Conservation (phyloP, 257 asterid species). For the Fraxinus americana region DNA sequence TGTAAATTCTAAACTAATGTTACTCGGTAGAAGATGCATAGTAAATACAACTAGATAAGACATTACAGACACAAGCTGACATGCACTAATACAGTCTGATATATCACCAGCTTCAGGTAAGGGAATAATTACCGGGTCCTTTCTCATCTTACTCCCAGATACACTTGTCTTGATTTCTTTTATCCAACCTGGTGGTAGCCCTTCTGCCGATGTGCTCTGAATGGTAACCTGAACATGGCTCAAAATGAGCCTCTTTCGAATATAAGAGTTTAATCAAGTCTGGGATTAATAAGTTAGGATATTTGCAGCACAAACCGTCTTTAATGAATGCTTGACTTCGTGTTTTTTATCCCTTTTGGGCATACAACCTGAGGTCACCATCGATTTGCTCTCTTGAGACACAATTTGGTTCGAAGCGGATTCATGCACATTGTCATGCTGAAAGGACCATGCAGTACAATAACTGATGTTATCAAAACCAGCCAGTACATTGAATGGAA, state of each 20-base stretch:
- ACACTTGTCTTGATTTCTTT: slow-evolving; percentile 51
- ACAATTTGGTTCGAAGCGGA: slow-evolving; percentile 7
- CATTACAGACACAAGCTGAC: slow-evolving; percentile 7
- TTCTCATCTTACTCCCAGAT: slow-evolving; percentile 39
- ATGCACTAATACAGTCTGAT: background rate
- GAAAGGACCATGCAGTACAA: slow-evolving; percentile 1
- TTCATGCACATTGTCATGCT: slow-evolving; percentile 34
- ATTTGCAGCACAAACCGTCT: slow-evolving; percentile 38
- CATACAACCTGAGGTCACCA: slow-evolving; percentile 18
- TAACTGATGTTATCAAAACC: background rate
- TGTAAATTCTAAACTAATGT: background rate
- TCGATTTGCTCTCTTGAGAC: slow-evolving; percentile 24
- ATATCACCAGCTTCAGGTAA: slow-evolving; percentile 6
- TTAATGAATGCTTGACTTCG: slow-evolving; percentile 12
- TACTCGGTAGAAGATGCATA: background rate
- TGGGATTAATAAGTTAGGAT: slow-evolving; percentile 20
- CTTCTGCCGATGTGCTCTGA: slow-evolving; percentile 39
- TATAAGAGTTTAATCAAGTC: slow-evolving; percentile 15
- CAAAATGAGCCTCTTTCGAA: background rate
- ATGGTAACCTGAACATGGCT: slow-evolving; percentile 33
- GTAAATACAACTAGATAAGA: background rate
- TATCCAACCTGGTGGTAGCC: slow-evolving; percentile 77
- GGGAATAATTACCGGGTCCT: slow-evolving; percentile 56
- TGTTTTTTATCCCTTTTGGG: slow-evolving; percentile 26
- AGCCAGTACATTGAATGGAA: background rate